Evolutionary conservation across 768 basidiomycete species (phyloP), one percentile per base, ranked within the genome.

Genomic region (Tulasnella sp.): DNA sequence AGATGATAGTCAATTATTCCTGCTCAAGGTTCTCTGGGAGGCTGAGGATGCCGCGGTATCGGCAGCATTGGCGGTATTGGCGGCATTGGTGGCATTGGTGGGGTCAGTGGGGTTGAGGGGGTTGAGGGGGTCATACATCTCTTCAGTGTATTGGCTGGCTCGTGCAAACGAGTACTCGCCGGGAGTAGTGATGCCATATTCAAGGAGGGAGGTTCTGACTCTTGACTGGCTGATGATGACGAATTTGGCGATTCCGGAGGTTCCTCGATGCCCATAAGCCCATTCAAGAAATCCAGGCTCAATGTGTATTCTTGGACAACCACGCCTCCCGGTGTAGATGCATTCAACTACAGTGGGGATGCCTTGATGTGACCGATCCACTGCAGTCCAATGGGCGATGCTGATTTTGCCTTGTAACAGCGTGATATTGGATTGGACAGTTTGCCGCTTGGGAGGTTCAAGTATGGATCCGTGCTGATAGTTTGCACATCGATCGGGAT

Each of bases 241-340:
- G 66, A 76, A 77, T 0, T 70, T 17, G 8, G 76, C 75, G 62
- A 78, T 75, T 11, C 65, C 41, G 32, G 71, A 36, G 5, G 73
- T 75, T 3, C 74, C 41, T 5, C 76, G 67, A 32, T 74, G 68
- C 4, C 35, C 26, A 67, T 75, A 75, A 14, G 77, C 77, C 73
- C 67, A 77, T 32, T 62, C 26, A 0, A 78, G 75, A n/a, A 72
- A 77, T 1, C 74, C 67, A 14, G 66, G 72, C 68, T 78, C 72
- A 68, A 78, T 76, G 32, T 26, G 8, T 7, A 64, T 64, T 3
- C 63, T n/a, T 29, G 63, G 63, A 22, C 63, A 32, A 22, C 63
- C 63, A 11, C 26, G 63, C 32, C 37, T n/a, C 12, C 63, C 63
- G 2, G 63, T 64, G 7, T 29, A 29, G 7, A 22, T 32, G 9